Conservation (phyloP, 2,329 filamentous ascomycete genomes). For the Fusarium brevicatenulatum region DNA sequence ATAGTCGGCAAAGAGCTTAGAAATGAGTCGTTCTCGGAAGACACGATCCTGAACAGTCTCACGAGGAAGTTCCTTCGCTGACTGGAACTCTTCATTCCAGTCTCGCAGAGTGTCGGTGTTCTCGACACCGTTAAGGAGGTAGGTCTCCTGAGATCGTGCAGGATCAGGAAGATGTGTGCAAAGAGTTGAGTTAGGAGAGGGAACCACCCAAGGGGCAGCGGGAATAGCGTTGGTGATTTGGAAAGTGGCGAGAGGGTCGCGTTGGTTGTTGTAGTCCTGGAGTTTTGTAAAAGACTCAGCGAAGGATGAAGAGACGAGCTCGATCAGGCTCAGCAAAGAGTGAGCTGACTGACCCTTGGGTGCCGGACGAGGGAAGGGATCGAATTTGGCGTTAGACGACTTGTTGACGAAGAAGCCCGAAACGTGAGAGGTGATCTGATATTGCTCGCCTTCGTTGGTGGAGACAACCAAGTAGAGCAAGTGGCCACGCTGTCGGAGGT, state of each 20-base stretch:
- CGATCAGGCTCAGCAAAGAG: conserved; percentile 84
- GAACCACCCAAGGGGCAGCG: conserved; percentile 90
- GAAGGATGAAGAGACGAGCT: conserved; percentile 85
- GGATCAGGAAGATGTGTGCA: conserved; percentile 83
- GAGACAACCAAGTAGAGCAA: conserved; percentile 89
- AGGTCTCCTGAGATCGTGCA: conserved; percentile 91
- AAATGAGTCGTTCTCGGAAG: conserved; percentile 91
- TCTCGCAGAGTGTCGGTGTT: conserved; percentile 94
- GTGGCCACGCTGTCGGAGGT: conserved; percentile 90
- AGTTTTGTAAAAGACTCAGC: conserved; percentile 77
- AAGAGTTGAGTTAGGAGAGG: conserved; percentile 70
- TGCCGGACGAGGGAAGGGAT: conserved; percentile 81
- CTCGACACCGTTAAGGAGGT: conserved; percentile 88
- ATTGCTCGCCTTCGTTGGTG: conserved; percentile 94
- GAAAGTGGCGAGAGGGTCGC: conserved; percentile 91
- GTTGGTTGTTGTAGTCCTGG: conserved; percentile 84
- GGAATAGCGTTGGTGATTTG: conserved; percentile 96
- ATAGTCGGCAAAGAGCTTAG: conserved; percentile 97
- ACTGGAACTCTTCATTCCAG: conserved; percentile 99
- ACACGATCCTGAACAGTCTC: conserved; percentile 95
- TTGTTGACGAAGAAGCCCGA: conserved; percentile 98
- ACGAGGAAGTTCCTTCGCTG: conserved; percentile 91
- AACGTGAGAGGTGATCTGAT: conserved; percentile 91
- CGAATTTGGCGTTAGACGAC: conserved; percentile 94
- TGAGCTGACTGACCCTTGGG: conserved; percentile 85